Evolutionary conservation across 805 yeast species (phyloP).

Genomic region (Saturnispora hagleri): DNA sequence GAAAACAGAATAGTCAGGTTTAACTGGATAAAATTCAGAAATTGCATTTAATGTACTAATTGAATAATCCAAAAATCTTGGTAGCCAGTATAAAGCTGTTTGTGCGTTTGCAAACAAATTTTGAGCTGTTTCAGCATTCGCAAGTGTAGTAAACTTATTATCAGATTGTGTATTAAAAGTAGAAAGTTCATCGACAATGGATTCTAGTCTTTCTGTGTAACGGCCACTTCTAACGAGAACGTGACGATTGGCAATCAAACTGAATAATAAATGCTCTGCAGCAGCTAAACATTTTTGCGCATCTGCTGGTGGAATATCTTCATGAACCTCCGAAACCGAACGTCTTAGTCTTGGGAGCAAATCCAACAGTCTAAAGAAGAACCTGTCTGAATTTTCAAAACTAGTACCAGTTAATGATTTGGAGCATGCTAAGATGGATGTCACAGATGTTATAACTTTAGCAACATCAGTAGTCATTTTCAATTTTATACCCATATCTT

Average conservation of each 20-base stretch:
- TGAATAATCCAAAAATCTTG: conserved; percentile 31
- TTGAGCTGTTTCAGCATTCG: neutral
- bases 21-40: conserved; percentile 3
- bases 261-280: conserved; percentile 58
- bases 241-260: conserved; percentile 44
- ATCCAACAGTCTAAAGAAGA: conserved; percentile 67
- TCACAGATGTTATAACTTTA: conserved; percentile 51
- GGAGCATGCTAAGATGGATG: conserved; percentile 49
- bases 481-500: conserved; percentile 66
- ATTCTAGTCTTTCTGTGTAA: conserved; percentile 8
- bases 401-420: conserved; percentile 33
- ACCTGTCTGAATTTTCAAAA: conserved; percentile 35
- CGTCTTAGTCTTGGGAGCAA: conserved; percentile 71
- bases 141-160: neutral
- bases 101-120: conserved; percentile 1
- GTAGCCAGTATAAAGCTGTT: conserved; percentile 25
- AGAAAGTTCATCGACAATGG: conserved; percentile 1
- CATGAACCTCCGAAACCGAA: conserved; percentile 48
- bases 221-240: conserved; percentile 32
- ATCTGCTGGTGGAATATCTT: conserved; percentile 69
- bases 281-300: conserved; percentile 70
- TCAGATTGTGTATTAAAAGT: neutral
- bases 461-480: conserved; percentile 59
- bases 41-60: conserved; percentile 13
- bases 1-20: conserved; percentile 13